Base-by-base conservation (phyloP, 441 rosid genomes). In the Theobroma grandiflorum region DNA sequence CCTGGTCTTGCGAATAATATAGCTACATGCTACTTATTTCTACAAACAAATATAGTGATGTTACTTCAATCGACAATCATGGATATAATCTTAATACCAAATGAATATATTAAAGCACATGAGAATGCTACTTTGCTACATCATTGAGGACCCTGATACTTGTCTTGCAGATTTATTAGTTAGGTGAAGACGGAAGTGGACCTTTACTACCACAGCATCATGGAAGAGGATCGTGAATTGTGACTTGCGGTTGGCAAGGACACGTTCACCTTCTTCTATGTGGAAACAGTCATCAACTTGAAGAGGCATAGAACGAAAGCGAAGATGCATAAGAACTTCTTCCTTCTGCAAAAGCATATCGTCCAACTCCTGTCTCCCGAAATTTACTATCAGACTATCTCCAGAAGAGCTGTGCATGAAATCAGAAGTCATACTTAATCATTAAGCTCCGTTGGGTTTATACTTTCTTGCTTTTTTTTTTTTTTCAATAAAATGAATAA, bases 201-300 rank as follows among this genome's bases (percentile, higher is more conserved):
- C 78, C 78, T 63, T 75, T 75, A 43, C 58, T 18, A 75, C 68
- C 10, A 9, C 58, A 75, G 78, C 78, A 75, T 75, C 78, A 43
- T 8, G 58, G 69, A 75, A 75, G 8, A 59, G 22, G 55, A 43
- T 15, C 58, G 61, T 47, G 40, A 14, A 63, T 18, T 61, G 53
- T 18, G 52, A 61, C 26, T 43, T 75, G 22, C 2, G n/a, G 6
- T 26, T 14, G 43, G 65, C 78, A 62, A 75, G 78, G 26, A 75
- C 69, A 15, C 43, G 40, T 43, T 31, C 58, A 2, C 78, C 68
- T 75, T 61, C 78, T 26, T 43, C 69, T 4, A 75, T 75, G 42
- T 2, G 31, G 26, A 7, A 22, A 58, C 78, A 75, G 70, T 75
- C 78, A 61, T 62, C 78, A 26, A 9, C 68, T 75, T 61, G 78